These are phyloP conservation scores for Rhodotorula graminis DNA, from an alignment of 768 basidiomycete genomes.

Conservation along the genomic window DNA sequence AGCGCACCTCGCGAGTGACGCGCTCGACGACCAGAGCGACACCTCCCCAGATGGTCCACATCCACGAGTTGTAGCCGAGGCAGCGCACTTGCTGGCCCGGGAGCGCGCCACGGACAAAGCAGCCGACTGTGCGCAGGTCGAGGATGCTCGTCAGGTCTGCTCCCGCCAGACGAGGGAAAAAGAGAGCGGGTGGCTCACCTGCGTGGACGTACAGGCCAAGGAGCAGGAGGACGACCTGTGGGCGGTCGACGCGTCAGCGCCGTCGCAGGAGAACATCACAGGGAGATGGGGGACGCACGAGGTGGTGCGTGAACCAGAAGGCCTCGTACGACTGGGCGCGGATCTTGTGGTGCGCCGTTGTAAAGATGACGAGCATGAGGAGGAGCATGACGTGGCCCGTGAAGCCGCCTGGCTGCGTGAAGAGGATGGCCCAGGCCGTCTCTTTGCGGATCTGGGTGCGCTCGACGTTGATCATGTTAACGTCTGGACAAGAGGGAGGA, in stretches of 20 bases:
- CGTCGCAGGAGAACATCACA: not conserved
- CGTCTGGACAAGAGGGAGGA: slow-evolving; percentile 49
- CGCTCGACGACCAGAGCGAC: slow-evolving; percentile 85
- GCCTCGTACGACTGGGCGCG: slow-evolving; percentile 86
- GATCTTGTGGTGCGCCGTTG: slow-evolving; percentile 82
- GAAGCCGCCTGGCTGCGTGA: slow-evolving; percentile 56
- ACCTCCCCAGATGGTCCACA: slow-evolving; percentile 83
- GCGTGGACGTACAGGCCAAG: slow-evolving; percentile 83
- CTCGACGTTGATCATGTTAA: slow-evolving; percentile 85
- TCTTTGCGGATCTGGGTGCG: slow-evolving; percentile 75
- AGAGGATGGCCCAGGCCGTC: slow-evolving; percentile 76
- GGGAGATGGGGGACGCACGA: slow-evolving; percentile 24
- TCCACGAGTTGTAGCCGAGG: slow-evolving; percentile 76
- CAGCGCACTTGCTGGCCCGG: slow-evolving; percentile 50
- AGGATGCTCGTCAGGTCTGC: not conserved
- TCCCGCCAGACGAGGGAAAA: too few relatives aligned
- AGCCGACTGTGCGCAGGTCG: slow-evolving; percentile 57
- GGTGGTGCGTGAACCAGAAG: slow-evolving; percentile 94
- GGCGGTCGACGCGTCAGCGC: not conserved
- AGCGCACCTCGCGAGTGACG: slow-evolving; percentile 61
- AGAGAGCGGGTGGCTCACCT: slow-evolving; percentile 15
- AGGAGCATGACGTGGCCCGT: slow-evolving; percentile 94
- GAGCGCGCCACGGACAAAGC: slow-evolving; percentile 71
- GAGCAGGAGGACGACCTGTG: slow-evolving; percentile 87
- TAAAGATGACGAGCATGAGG: slow-evolving; percentile 78